Base-by-base conservation (phyloP, 257 asterid genomes). In the Solanum neorickii region DNA sequence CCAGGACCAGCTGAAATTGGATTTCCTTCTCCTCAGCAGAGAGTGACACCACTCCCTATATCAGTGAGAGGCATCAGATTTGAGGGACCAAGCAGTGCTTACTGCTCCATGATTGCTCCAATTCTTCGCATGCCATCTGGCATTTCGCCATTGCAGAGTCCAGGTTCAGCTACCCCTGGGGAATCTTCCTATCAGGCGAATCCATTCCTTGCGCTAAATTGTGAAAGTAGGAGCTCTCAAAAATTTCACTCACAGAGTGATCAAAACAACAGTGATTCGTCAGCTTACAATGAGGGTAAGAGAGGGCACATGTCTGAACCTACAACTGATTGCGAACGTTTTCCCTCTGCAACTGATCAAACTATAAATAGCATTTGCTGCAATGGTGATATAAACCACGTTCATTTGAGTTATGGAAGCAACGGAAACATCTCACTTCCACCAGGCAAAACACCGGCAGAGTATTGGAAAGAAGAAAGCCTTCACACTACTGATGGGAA, bases 311-410 rank as follows among this genome's bases (percentile, higher is more conserved):
- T 60, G 73, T 49, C 90, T 87, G 95, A 93, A 18, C 90, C 88
- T 31, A 15, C 83, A 42, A 94, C 91, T 62, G 94, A 93, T 84
- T 89, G 46, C 7, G 93, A 89, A 72, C 92, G 87, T 83, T 42
- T 89, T 49, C 93, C 95, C 44, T 92, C 94, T 44, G 91, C 92
- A 76, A 90, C 94, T 76, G 95, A 93, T 86, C 97, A 91, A 80
- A 93, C 93, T 89, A 91, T 91, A 87, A 92, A 91, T 62, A 92
- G 94, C 90, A 92, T 91, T 91, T 91, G 90, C 90, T 92, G 92
- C 74, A 93, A 89, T 87, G 93, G 94, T 72, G 88, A 82, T 65
- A 68, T 82, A 66, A 86, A 90, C 89, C 90, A 89, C 31, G 89
- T 88, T 87, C 89, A 89, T 70, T n/a, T 66, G 49, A 91, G 89